These are phyloP conservation scores for Harringtonia lauricola DNA, from an alignment of 2,329 filamentous ascomycete species.

Conservation along the genomic window DNA sequence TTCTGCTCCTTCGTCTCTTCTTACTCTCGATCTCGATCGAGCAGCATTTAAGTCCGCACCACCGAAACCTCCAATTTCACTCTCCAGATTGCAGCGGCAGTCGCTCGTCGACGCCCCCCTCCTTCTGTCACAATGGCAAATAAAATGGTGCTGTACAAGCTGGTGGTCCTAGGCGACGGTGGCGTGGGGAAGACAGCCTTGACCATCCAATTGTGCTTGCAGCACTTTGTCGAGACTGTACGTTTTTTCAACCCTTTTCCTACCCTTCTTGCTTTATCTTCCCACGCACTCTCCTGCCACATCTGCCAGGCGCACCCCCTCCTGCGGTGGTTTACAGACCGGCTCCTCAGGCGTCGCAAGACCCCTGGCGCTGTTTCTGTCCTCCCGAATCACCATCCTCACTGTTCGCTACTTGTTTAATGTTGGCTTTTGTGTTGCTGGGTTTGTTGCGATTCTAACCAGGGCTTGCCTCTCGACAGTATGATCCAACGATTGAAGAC, in stretches of 20 bases:
- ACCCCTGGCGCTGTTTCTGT: neutral
- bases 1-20: neutral
- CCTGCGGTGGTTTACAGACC: no score
- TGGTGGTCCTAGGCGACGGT: constrained; percentile 90
- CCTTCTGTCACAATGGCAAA: constrained; percentile 55
- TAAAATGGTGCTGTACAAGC: constrained; percentile 91
- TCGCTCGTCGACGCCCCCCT: constrained; percentile 7
- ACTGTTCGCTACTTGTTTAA: no score
- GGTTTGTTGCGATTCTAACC: neutral
- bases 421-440: neutral
- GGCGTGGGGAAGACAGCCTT: constrained; percentile 90
- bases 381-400: neutral
- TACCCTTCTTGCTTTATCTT: neutral
- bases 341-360: no score
- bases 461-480: constrained; percentile 32
- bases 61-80: neutral
- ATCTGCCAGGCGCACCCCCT: no score
- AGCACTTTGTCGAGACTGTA: constrained; percentile 92
- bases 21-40: neutral
- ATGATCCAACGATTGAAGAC: constrained; percentile 81
- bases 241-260: constrained; percentile 19
- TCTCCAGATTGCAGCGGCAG: constrained; percentile 1
- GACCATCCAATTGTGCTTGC: constrained; percentile 92
- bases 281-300: no score
- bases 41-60: neutral